Base-by-base conservation (phyloP, 306 rosid species). In the Begonia loranthoides region DNA sequence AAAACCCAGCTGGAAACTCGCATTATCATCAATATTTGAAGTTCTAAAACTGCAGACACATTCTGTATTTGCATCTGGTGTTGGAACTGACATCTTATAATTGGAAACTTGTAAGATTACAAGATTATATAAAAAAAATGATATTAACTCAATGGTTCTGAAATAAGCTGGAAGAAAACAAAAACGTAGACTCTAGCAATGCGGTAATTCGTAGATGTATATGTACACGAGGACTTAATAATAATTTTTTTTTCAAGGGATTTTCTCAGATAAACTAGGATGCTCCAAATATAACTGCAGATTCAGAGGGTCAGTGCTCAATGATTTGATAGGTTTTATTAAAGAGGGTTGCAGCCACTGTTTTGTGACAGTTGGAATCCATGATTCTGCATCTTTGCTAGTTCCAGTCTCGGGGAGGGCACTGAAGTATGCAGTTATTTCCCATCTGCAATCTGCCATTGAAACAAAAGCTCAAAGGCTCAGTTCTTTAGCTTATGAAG, bases 201-300 rank as follows among this genome's bases (percentile, higher is more conserved):
- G n/a, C n/a, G n/a, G n/a, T n/a, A n/a, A n/a, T n/a, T n/a, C n/a
- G n/a, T n/a, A n/a, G n/a, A n/a, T n/a, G n/a, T n/a, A n/a, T n/a
- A n/a, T n/a, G n/a, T n/a, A n/a, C n/a, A n/a, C n/a, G n/a, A n/a
- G n/a, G 17, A 7, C 1, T 14, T 15, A 15, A 17, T 0, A 49
- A 49, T 3, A 9, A 54, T 45, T 68, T 55, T 45, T 47, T 49
- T 61, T 50, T 74, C 66, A 76, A 50, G 64, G 50, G 66, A 59
- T 52, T n/a, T 77, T 67, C 74, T 82, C 87, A 21, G 79, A 70
- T 45, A 63, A 64, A 70, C 69, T 50, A 52, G 92, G 94, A 65
- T 90, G 99, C 63, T 90, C 94, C 60, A 90, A 51, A 71, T 86
- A 82, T 65, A 86, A 75, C 71, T 86, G 99, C 70, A 86, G 65